phyloP scores from a whole-genome alignment of 2,329 filamentous ascomycete species.

The Alternaria ethzedia region DNA sequence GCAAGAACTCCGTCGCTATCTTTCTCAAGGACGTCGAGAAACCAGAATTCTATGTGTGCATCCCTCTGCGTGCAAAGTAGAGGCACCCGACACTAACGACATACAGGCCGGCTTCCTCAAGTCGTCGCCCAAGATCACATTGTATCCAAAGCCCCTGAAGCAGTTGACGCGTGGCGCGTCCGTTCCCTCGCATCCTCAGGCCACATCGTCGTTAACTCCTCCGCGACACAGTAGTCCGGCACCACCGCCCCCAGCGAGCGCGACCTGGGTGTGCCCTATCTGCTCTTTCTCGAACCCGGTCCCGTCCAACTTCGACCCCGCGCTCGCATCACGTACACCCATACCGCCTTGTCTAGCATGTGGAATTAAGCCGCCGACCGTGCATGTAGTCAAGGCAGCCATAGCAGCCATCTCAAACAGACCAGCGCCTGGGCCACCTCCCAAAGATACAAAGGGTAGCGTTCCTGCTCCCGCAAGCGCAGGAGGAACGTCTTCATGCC shows the following conservation, averaged over 20 bases:
- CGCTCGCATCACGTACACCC: slow-evolving; percentile 77
- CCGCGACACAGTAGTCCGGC: slow-evolving; percentile 48
- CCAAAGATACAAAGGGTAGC: slow-evolving; percentile 49
- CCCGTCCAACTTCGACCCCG: slow-evolving; percentile 90
- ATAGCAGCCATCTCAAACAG: slow-evolving; percentile 75
- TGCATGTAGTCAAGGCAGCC: slow-evolving; percentile 83
- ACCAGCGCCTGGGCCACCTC: slow-evolving; percentile 36
- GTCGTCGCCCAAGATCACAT: slow-evolving; percentile 90
- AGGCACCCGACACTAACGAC: slow-evolving; percentile 15
- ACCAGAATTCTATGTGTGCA: slow-evolving; percentile 69
- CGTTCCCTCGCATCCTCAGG: slow-evolving; percentile 49
- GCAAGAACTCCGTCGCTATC: slow-evolving; percentile 82
- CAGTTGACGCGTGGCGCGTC: slow-evolving; percentile 62
- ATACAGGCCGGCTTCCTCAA: slow-evolving; percentile 85
- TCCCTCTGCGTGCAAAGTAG: background rate
- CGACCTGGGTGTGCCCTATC: slow-evolving; percentile 95
- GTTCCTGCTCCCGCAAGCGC: slow-evolving; percentile 11
- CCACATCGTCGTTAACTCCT: slow-evolving; percentile 35
- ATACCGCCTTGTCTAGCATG: slow-evolving; percentile 89
- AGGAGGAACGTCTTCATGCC: slow-evolving; percentile 61
- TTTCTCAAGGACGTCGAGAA: slow-evolving; percentile 91
- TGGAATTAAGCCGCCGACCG: slow-evolving; percentile 87
- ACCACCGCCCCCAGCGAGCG: slow-evolving; percentile 61
- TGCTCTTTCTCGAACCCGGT: slow-evolving; percentile 94
- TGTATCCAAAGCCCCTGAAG: slow-evolving; percentile 81